A percentile compares a stretch with the other conserved stretches of the same genome.
Conservation (phyloP, 441 rosid genomes). For the Erysimum cheiri region DNA sequence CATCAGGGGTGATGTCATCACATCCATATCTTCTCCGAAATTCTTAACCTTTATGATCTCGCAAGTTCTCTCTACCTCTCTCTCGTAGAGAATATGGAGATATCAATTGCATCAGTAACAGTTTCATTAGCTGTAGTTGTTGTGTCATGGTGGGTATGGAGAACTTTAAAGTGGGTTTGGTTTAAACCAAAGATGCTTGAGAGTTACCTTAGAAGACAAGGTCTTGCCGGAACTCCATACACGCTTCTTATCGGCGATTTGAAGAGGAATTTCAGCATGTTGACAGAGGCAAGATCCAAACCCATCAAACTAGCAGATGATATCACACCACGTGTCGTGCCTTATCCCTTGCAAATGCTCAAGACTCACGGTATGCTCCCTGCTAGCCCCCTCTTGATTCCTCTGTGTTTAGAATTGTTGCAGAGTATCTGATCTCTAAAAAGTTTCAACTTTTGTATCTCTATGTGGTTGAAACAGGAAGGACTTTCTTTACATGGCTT, state of each 20-base stretch:
- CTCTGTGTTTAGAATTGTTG: not conserved
- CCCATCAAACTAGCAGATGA: constrained; percentile 1
- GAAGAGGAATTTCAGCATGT: not conserved
- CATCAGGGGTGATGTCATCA: constrained; percentile 12
- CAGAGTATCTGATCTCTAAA: no score
- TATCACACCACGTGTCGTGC: not conserved
- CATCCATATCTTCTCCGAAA: not conserved
- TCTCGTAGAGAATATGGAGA: no score
- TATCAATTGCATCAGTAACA: no score
- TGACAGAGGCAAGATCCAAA: not conserved
- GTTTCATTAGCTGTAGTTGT: no score
- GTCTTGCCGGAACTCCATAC: not conserved
- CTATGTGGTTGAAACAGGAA: constrained; percentile 40
- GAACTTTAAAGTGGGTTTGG: no score
- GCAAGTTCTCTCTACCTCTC: not conserved
- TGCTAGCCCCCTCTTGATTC: no score
- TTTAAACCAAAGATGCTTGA: constrained; percentile 6
- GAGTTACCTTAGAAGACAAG: not conserved
- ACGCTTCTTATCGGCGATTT: not conserved
- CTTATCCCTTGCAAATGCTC: constrained; percentile 3
- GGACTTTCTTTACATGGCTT: constrained; percentile 43
- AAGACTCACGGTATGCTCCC: not conserved
- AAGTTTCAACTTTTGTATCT: no score
- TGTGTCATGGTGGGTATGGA: no score
- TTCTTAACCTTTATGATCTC: not conserved